A percentile compares a stretch with the other conserved stretches of the same genome.
These are phyloP conservation scores for Mychonastes homosphaera DNA, from an alignment of 139 green algal genomes.

Conservation along the genomic window DNA sequence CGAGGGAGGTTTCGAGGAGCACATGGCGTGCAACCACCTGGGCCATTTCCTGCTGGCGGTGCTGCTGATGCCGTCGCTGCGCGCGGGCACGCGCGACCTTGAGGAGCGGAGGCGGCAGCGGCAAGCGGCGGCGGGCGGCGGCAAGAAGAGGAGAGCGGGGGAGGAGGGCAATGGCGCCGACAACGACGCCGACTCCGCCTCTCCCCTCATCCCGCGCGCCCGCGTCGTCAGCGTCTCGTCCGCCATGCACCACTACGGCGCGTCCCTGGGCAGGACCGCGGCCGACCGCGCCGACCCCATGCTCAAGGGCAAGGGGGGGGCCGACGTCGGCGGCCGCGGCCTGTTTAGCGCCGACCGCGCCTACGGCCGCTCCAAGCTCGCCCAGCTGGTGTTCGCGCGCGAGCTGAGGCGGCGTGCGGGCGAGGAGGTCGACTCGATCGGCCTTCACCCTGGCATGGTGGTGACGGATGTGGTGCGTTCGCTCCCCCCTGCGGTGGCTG, in stretches of 20 bases:
- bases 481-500: constrained; percentile 46
- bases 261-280: constrained; percentile 3
- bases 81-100: constrained; percentile 1
- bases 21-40: constrained; percentile 76
- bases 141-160: background rate
- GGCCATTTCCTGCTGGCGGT: constrained; percentile 69
- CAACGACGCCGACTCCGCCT: background rate
- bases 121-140: background rate
- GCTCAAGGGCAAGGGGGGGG: background rate
- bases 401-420: constrained; percentile 29
- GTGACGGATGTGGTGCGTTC: constrained; percentile 64
- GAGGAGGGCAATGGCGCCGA: background rate
- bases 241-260: constrained; percentile 34
- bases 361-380: constrained; percentile 72
- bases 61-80: constrained; percentile 53
- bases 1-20: constrained; percentile 58
- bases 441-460: constrained; percentile 71
- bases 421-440: constrained; percentile 19
- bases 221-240: constrained; percentile 56
- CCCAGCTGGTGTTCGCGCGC: constrained; percentile 35
- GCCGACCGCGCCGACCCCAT: constrained; percentile 17
- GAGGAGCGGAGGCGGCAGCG: background rate
- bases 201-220: background rate
- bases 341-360: constrained; percentile 30
- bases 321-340: background rate